phyloP scores from a whole-genome alignment of 176 grass and related monocot species.

The Ensete ventricosum region DNA sequence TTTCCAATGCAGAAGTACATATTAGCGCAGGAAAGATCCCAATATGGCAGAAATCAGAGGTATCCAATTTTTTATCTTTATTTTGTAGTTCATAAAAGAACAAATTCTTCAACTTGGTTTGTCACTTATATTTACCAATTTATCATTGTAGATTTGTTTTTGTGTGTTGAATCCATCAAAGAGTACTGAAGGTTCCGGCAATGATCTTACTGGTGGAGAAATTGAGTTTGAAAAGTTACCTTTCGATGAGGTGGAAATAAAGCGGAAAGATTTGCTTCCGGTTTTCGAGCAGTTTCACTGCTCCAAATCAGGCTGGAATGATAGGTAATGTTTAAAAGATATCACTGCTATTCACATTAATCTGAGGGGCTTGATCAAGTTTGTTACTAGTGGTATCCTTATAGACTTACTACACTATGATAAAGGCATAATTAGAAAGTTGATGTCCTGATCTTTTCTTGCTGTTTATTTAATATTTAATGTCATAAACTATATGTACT shows the following conservation, averaged over 20 bases:
- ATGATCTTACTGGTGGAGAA: slow-evolving; percentile 42
- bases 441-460: neutral
- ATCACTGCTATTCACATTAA: neutral
- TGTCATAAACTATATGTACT: neutral
- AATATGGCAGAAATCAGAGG: slow-evolving; percentile 98
- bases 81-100: slow-evolving; percentile 17
- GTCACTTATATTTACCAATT: slow-evolving; percentile 2
- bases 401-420: too few relatives aligned
- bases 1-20: slow-evolving; percentile 96
- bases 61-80: slow-evolving; percentile 18
- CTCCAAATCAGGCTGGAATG: slow-evolving; percentile 47
- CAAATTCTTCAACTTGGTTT: slow-evolving; percentile 7
- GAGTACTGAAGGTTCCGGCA: slow-evolving; percentile 28
- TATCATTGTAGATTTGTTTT: slow-evolving; percentile 75
- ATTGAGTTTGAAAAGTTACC: slow-evolving; percentile 86
- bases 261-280: slow-evolving; percentile 71
- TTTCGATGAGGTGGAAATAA: slow-evolving; percentile 71
- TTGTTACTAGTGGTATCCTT: neutral
- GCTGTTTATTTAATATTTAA: neutral
- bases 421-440: neutral
- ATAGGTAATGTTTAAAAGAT: slow-evolving; percentile 45
- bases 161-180: slow-evolving; percentile 55
- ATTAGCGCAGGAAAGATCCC: slow-evolving; percentile 78
- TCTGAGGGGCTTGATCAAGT: neutral
- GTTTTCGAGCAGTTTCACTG: slow-evolving; percentile 88